Conservation (phyloP, 768 basidiomycete species). For the Gloeostereum incarnatum region DNA sequence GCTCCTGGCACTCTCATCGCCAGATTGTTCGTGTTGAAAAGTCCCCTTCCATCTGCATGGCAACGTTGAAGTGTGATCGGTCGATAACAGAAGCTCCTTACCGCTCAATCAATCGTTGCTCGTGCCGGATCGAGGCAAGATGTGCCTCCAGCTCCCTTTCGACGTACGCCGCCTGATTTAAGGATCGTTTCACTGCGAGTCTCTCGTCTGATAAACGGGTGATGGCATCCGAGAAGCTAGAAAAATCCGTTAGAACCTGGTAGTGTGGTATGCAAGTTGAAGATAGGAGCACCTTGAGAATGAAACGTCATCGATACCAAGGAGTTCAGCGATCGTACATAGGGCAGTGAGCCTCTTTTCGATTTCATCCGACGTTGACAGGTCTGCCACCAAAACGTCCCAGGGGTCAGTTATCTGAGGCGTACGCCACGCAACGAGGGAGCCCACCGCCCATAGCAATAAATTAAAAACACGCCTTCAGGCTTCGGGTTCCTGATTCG, state of each 20-base stretch:
- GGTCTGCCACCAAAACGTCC: too few species aligned
- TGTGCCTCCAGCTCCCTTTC: constrained; percentile 28
- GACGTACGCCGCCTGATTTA: constrained; percentile 21
- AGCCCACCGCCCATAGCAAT: too few species aligned
- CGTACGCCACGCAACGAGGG: too few species aligned
- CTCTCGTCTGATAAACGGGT: constrained; percentile 20
- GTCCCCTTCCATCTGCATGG: too few species aligned
- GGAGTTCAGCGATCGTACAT: constrained; percentile 15
- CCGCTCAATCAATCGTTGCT: constrained; percentile 27
- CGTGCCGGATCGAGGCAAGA: constrained; percentile 22
- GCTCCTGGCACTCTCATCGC: constrained; percentile 17
- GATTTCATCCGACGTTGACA: constrained; percentile 10
- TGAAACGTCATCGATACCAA: constrained; percentile 25
- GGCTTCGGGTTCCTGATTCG: too few species aligned
- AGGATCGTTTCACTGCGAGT: constrained; percentile 19
- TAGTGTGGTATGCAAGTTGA: background rate
- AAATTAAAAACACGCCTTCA: too few species aligned
- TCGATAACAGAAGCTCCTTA: too few species aligned
- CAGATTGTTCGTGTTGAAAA: too few species aligned
- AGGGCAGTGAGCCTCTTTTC: constrained; percentile 15
- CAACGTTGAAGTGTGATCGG: too few species aligned
- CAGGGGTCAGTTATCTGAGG: too few species aligned
- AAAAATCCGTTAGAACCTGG: background rate
- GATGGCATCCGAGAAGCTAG: constrained; percentile 29
- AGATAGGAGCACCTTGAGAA: constrained; percentile 19